phyloP scores from a whole-genome alignment of 2,329 filamentous ascomycete species.

The Aspergillus uvarum region DNA sequence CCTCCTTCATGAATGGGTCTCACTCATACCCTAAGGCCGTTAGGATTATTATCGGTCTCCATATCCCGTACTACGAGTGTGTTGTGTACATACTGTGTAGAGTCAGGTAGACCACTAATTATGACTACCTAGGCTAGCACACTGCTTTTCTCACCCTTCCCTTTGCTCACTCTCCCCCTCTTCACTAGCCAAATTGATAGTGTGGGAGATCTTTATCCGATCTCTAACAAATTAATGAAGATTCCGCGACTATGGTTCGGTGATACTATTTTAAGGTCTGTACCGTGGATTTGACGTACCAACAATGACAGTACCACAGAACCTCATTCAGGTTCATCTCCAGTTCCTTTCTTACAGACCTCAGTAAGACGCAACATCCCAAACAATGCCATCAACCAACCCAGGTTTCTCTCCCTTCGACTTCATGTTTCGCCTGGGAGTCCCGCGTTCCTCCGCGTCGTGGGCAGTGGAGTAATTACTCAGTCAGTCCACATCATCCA shows the following conservation, averaged over 20 bases:
- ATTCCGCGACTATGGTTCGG: background rate
- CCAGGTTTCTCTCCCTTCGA: background rate
- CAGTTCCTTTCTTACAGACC: background rate
- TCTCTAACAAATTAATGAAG: background rate
- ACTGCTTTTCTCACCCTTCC: background rate
- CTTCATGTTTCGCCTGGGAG: background rate
- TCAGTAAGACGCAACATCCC: slow-evolving; percentile 2
- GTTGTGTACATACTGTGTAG: no score
- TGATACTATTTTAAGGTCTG: slow-evolving; percentile 13
- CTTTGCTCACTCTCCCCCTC: background rate
- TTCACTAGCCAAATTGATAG: slow-evolving; percentile 1
- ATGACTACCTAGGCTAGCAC: background rate
- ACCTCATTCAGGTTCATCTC: background rate
- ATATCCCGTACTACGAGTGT: no score
- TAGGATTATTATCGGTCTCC: background rate
- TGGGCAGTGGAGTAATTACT: background rate
- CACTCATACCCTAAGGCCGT: background rate
- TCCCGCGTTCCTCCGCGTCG: background rate
- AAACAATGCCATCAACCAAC: background rate
- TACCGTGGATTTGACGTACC: slow-evolving; percentile 6
- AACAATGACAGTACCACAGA: slow-evolving; percentile 5
- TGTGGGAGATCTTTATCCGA: slow-evolving; percentile 2
- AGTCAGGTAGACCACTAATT: no score
- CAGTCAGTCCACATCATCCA: background rate
- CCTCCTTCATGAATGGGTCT: background rate